Base-by-base conservation (phyloP, 305 asterid species). In the Fraxinus albicans region DNA sequence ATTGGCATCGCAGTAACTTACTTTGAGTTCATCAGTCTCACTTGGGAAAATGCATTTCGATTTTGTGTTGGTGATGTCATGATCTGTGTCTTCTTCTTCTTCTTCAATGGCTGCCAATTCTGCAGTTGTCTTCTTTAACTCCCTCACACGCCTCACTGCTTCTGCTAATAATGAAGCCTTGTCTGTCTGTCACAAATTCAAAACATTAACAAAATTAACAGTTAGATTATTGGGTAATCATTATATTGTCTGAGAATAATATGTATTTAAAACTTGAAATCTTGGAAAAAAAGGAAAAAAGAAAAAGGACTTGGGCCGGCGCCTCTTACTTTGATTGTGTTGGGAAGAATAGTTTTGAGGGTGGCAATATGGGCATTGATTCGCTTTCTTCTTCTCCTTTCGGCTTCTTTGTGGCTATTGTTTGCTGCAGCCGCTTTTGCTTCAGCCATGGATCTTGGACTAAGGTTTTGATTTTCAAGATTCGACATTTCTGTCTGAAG, bases 111-210 rank as follows among this genome's bases (percentile, higher is more conserved):
- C 73, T n/a, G 85, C 76, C 27, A 88, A 19, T 33, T 89, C 92
- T 4, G 89, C 83, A 12, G 96, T 89, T 8, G 88, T 77, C 69
- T 91, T 87, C 79, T 88, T 94, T 79, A 94, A 88, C 88, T 95
- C 98, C 81, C 85, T 88, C 25, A 94, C 90, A 40, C 95, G 86
- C 21, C 94, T 86, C 65, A 95, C 99, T 17, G 95, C 94, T 76
- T 95, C 99, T 34, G 95, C 94, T 35, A 95, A 93, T 29, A 95
- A 86, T 0, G 99, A 91, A 0, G 99, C 99, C 89, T 95, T 95
- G 91, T 94, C 99, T 29, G 97, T 87, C 98, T 95, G 86, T 60
- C 55, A 53, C 58, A 73, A 73, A 80, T 34, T 15, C 2, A 80
- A 80, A n/a, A 58, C 0, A 58, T n/a, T n/a, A 19, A 19, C 10